Evolutionary conservation across 2,329 filamentous ascomycete genomes (phyloP).

Genomic region (Ramularia endophylla): DNA sequence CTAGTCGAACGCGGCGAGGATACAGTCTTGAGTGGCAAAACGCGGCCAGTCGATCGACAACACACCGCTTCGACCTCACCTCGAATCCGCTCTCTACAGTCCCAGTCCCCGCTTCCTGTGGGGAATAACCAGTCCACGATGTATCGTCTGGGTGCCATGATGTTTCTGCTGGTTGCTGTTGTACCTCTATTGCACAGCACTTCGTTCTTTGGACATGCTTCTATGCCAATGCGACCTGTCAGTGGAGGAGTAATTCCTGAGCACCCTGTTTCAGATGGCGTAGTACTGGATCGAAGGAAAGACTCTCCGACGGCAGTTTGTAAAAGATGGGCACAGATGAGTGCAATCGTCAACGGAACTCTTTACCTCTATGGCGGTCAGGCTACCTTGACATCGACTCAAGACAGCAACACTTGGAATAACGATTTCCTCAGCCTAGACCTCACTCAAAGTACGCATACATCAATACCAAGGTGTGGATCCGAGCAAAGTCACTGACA

Average conservation of each 20-base stretch:
- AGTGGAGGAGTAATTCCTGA: slow-evolving; percentile 25
- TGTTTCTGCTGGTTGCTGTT: slow-evolving; percentile 22
- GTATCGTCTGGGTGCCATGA: slow-evolving; percentile 22
- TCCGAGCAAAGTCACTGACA: no score
- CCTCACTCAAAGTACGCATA: slow-evolving; percentile 52
- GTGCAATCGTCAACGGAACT: slow-evolving; percentile 65
- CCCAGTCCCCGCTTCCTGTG: slow-evolving; percentile 15
- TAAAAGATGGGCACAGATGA: slow-evolving; percentile 58
- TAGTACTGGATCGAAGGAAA: slow-evolving; percentile 17
- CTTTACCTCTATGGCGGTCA: slow-evolving; percentile 72
- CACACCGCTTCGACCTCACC: slow-evolving; percentile 2
- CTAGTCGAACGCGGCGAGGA: slow-evolving; percentile 20
- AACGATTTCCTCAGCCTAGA: slow-evolving; percentile 70
- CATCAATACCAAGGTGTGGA: no score
- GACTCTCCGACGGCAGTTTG: slow-evolving; percentile 53
- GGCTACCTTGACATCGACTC: slow-evolving; percentile 51
- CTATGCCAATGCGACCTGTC: slow-evolving; percentile 25
- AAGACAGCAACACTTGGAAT: slow-evolving; percentile 64
- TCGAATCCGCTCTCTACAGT: slow-evolving; percentile 4
- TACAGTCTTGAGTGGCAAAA: slow-evolving; percentile 11
- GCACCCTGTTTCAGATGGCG: slow-evolving; percentile 7
- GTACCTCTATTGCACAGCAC: slow-evolving; percentile 25
- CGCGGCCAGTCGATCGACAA: slow-evolving; percentile 3
- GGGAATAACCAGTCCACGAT: slow-evolving; percentile 18
- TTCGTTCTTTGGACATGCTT: slow-evolving; percentile 18